Conservation (phyloP, 805 yeast species). For the Nakazawaea ishiwadae region DNA sequence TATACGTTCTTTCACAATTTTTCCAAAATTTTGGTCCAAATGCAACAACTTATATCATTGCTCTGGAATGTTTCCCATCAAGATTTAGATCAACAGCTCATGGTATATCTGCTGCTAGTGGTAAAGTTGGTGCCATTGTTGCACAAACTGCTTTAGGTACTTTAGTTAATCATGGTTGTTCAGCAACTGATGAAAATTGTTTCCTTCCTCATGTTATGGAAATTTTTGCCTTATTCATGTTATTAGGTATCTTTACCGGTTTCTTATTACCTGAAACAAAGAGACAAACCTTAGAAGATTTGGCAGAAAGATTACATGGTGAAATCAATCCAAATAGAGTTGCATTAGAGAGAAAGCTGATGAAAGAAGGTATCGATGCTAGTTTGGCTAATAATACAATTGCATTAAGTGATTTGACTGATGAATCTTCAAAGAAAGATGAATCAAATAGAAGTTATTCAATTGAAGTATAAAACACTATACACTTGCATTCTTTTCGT, state of each 20-base stretch:
- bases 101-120: slow-evolving; percentile 61
- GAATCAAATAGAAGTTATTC: background rate
- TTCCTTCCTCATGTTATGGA: slow-evolving; percentile 82
- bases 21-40: slow-evolving; percentile 68
- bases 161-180: slow-evolving; percentile 65
- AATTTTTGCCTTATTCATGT: slow-evolving; percentile 79
- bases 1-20: slow-evolving; percentile 57
- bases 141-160: slow-evolving; percentile 75
- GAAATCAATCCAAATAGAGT: slow-evolving; percentile 39
- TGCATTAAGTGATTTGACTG: slow-evolving; percentile 2
- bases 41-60: slow-evolving; percentile 57
- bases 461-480: slow-evolving; percentile 1
- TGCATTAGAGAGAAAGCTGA: slow-evolving; percentile 6
- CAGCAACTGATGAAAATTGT: slow-evolving; percentile 51
- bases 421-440: slow-evolving; percentile 1
- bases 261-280: slow-evolving; percentile 74
- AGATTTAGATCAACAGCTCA: slow-evolving; percentile 63
- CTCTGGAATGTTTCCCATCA: slow-evolving; percentile 66
- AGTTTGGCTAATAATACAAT: slow-evolving; percentile 7
- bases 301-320: slow-evolving; percentile 67
- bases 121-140: slow-evolving; percentile 61
- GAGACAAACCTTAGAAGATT: slow-evolving; percentile 75
- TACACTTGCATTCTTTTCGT: background rate
- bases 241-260: slow-evolving; percentile 57
- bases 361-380: slow-evolving; percentile 1